Evolutionary conservation across 805 yeast species (phyloP).

Genomic region (Candida mattraensis): DNA sequence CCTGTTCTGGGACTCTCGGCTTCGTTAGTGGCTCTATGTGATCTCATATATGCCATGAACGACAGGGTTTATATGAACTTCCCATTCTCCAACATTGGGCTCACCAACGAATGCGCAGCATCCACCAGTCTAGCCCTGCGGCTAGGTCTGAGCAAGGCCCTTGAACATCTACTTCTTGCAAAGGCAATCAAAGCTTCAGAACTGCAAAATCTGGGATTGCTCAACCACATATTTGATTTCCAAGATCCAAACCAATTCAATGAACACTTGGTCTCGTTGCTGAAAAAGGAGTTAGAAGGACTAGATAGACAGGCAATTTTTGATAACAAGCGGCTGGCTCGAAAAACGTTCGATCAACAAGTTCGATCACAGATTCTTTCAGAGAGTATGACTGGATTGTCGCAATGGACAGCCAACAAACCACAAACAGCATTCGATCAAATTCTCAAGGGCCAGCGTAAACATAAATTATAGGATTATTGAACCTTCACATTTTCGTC

Average conservation of each 20-base stretch:
- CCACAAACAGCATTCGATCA: conserved; percentile 69
- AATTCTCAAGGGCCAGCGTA: conserved; percentile 52
- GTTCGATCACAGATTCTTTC: conserved; percentile 54
- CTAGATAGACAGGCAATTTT: conserved; percentile 47
- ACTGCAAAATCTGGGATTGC: conserved; percentile 55
- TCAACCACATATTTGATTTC: conserved; percentile 55
- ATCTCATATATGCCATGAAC: conserved; percentile 68
- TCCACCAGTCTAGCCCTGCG: conserved; percentile 67
- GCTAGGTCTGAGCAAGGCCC: conserved; percentile 69
- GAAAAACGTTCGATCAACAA: conserved; percentile 29
- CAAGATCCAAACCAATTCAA: conserved; percentile 43
- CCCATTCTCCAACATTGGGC: conserved; percentile 81
- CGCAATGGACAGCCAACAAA: conserved; percentile 67
- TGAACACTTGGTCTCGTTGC: conserved; percentile 35
- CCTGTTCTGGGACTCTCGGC: conserved; percentile 82
- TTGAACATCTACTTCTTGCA: conserved; percentile 71
- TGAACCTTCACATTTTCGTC: conserved; percentile 36
- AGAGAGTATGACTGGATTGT: conserved; percentile 69
- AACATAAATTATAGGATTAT: conserved; percentile 54
- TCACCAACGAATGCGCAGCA: conserved; percentile 80
- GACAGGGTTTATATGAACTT: conserved; percentile 57
- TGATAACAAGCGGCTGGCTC: conserved; percentile 46
- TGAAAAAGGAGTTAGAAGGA: conserved; percentile 37
- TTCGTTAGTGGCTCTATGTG: conserved; percentile 73
- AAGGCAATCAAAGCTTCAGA: conserved; percentile 63